Percentiles rank a stretch among this genome's conserved stretches.
Conservation (phyloP, 192 early-diverging fungal genomes). For the Coemansia sp. region DNA sequence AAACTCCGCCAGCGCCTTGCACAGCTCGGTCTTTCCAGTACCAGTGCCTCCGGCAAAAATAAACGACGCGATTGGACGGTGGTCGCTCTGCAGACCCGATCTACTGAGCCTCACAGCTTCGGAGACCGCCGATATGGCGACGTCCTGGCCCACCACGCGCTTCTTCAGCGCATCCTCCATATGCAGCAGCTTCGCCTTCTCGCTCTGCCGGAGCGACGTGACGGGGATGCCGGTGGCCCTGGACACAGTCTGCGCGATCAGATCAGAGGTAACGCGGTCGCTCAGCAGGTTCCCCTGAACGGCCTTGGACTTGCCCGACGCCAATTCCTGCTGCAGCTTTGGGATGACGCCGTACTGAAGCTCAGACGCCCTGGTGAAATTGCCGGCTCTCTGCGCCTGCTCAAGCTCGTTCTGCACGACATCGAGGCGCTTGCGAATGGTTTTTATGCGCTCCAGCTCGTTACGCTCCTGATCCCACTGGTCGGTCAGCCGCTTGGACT, state of each 20-base stretch:
- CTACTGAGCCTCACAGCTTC: conserved; percentile 74
- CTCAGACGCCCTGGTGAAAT: conserved; percentile 71
- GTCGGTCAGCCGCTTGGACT: conserved; percentile 56
- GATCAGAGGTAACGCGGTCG: conserved; percentile 76
- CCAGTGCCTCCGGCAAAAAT: conserved; percentile 84
- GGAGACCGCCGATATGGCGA: conserved; percentile 64
- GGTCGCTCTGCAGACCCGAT: conserved; percentile 72
- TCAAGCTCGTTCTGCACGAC: conserved; percentile 74
- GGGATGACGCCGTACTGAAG: conserved; percentile 78
- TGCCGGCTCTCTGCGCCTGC: conserved; percentile 65
- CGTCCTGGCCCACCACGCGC: conserved; percentile 72
- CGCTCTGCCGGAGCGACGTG: conserved; percentile 63
- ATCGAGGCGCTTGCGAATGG: conserved; percentile 66
- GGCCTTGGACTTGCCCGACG: conserved; percentile 54
- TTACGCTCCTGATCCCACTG: conserved; percentile 70
- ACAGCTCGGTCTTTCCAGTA: conserved; percentile 77
- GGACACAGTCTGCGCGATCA: conserved; percentile 71
- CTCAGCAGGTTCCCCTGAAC: conserved; percentile 61
- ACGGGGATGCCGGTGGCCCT: conserved; percentile 81
- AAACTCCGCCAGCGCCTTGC: conserved; percentile 72
- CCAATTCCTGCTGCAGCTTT: conserved; percentile 63
- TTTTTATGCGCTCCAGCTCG: conserved; percentile 67
- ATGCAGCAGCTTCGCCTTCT: conserved; percentile 66
- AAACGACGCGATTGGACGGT: conserved; percentile 71
- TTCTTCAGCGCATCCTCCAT: conserved; percentile 61